Percentiles rank a stretch among this genome's conserved stretches.
Conservation (phyloP, 768 basidiomycete species). For the Podaxis sp. region DNA sequence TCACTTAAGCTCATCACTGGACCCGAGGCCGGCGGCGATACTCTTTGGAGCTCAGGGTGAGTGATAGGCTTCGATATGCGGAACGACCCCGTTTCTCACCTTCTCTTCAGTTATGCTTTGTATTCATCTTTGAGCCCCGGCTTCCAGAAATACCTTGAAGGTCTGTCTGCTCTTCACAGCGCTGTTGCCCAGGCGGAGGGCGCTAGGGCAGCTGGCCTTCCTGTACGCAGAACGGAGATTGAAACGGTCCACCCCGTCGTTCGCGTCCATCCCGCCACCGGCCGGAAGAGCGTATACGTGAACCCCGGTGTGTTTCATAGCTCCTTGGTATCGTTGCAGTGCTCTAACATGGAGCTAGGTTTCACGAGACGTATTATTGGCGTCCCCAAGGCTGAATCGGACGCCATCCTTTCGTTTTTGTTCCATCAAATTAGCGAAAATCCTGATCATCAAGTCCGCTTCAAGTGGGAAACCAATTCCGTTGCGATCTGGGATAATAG, state of each 20-base stretch:
- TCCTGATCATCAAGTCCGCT: constrained; percentile 73
- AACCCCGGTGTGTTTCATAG: constrained; percentile 55
- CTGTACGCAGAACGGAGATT: constrained; percentile 66
- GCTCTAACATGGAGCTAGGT: constrained; percentile 35
- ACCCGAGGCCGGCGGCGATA: constrained; percentile 76
- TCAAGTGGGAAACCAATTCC: constrained; percentile 75
- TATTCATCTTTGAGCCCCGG: constrained; percentile 79
- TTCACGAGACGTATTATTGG: constrained; percentile 81
- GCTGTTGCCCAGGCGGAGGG: constrained; percentile 79
- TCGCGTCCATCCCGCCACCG: constrained; percentile 81
- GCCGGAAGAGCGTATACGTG: constrained; percentile 82
- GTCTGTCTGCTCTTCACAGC: constrained; percentile 71
- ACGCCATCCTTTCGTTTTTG: constrained; percentile 66
- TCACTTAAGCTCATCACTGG: constrained; percentile 73
- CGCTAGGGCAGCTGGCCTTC: constrained; percentile 63
- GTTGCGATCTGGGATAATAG: constrained; percentile 89
- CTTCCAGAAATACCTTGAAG: constrained; percentile 76
- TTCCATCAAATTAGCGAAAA: constrained; percentile 71
- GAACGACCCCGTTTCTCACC: neutral
- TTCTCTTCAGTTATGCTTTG: constrained; percentile 61
- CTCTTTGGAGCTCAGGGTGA: constrained; percentile 78
- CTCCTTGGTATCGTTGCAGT: neutral
- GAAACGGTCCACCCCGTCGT: constrained; percentile 80
- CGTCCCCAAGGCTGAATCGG: constrained; percentile 81
- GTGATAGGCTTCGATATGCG: constrained; percentile 17